These are phyloP conservation scores for Serendipita sp. DNA, from an alignment of 768 basidiomycete genomes.

Conservation along the genomic window DNA sequence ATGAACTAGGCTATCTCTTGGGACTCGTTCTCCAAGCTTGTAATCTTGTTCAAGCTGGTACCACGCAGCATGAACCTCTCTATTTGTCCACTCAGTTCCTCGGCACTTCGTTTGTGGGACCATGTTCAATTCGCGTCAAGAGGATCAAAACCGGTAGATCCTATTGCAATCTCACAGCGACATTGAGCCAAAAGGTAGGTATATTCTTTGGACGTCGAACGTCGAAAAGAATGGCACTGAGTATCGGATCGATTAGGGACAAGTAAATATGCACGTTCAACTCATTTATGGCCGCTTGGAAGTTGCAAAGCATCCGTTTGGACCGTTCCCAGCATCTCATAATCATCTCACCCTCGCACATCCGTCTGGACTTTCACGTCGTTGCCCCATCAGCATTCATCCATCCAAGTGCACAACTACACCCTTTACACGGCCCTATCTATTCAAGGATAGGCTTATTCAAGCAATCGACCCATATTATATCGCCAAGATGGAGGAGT, in stretches of 20 bases:
- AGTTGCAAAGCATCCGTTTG: background rate
- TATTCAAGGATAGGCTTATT: background rate
- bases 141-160: background rate
- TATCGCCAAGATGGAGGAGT: background rate
- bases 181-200: background rate
- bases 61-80: background rate
- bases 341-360: conserved; percentile 1
- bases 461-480: conserved; percentile 5
- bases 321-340: background rate
- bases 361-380: background rate
- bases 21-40: conserved; percentile 1
- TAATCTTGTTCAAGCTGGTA: background rate
- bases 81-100: conserved; percentile 4
- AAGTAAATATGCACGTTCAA: background rate
- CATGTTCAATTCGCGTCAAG: background rate
- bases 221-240: no score
- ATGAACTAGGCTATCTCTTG: background rate
- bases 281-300: background rate
- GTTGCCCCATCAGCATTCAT: background rate
- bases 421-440: background rate
- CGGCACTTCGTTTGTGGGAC: background rate
- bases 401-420: background rate
- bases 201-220: no score
- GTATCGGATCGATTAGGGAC: background rate
- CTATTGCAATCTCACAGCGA: background rate